A percentile compares a stretch with the other conserved stretches of the same genome.
Conservation (phyloP, 2,329 filamentous ascomycete species). For the Lizonia empirigonia region DNA sequence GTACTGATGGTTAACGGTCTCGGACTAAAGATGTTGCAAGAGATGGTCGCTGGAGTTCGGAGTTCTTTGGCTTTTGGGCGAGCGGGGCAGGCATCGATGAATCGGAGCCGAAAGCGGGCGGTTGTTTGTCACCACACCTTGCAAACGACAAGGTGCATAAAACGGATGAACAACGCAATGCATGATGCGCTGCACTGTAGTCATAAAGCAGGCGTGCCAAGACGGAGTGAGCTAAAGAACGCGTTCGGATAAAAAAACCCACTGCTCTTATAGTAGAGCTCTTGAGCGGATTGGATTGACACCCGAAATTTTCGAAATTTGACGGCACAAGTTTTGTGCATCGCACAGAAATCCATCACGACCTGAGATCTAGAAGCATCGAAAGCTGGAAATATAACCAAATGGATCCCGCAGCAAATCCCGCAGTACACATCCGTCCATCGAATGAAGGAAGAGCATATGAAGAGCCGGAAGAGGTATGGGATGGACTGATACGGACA, state of each 20-base stretch:
- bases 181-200: not conserved
- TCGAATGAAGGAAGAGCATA: constrained; percentile 14
- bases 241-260: constrained; percentile 10
- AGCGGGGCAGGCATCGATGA: constrained; percentile 11
- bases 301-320: not conserved
- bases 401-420: constrained; percentile 40
- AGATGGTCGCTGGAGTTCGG: constrained; percentile 8
- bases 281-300: not conserved
- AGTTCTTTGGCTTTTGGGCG: constrained; percentile 7
- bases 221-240: constrained; percentile 5
- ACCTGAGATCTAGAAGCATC: not conserved
- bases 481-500: constrained; percentile 23
- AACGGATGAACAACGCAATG: not conserved
- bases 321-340: not conserved
- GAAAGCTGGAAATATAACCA: not conserved
- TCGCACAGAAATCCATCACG: not conserved
- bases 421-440: constrained; percentile 33
- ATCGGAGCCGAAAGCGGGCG: constrained; percentile 8
- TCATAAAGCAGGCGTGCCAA: constrained; percentile 7
- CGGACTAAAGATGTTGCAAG: constrained; percentile 1
- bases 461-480: constrained; percentile 26
- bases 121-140: constrained; percentile 1
- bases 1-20: not conserved
- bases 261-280: not conserved
- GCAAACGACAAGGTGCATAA: constrained; percentile 2